phyloP scores from a whole-genome alignment of 2,329 filamentous ascomycete genomes.

The Zymoseptoria crescenta region DNA sequence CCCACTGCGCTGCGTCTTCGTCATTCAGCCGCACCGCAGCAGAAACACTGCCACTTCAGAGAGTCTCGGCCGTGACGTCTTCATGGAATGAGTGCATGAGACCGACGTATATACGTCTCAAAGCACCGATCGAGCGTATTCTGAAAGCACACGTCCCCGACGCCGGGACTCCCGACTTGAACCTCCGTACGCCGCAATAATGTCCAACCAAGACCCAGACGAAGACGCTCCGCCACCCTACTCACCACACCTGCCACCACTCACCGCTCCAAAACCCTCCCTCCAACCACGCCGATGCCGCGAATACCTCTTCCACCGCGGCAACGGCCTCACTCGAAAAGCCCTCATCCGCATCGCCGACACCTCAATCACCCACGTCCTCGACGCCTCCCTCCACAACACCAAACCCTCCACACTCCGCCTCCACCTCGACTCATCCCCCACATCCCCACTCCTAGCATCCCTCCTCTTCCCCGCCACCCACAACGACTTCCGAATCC shows the following conservation, averaged over 20 bases:
- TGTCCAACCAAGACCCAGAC: background rate
- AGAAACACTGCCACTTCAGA: background rate
- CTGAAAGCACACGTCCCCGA: no score
- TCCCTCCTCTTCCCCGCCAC: background rate
- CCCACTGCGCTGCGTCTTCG: background rate
- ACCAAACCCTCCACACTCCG: constrained; percentile 4
- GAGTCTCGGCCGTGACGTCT: background rate
- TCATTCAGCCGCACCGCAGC: background rate
- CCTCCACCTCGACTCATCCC: background rate
- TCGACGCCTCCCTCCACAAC: constrained; percentile 3
- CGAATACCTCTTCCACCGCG: constrained; percentile 5
- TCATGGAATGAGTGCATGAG: background rate
- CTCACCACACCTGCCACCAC: background rate
- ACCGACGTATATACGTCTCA: background rate
- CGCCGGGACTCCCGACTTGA: no score
- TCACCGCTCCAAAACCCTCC: background rate
- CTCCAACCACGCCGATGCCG: background rate
- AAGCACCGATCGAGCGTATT: no score
- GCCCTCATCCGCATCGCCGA: background rate
- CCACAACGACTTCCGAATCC: constrained; percentile 3
- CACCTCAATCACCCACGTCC: background rate
- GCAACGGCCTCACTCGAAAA: constrained; percentile 4
- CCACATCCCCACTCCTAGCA: background rate
- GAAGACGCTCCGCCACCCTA: background rate
- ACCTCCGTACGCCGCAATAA: no score